Percentiles rank a stretch among this genome's conserved stretches.
Conservation (phyloP, 192 early-diverging fungal genomes). For the Polychytrium aggregatum region DNA sequence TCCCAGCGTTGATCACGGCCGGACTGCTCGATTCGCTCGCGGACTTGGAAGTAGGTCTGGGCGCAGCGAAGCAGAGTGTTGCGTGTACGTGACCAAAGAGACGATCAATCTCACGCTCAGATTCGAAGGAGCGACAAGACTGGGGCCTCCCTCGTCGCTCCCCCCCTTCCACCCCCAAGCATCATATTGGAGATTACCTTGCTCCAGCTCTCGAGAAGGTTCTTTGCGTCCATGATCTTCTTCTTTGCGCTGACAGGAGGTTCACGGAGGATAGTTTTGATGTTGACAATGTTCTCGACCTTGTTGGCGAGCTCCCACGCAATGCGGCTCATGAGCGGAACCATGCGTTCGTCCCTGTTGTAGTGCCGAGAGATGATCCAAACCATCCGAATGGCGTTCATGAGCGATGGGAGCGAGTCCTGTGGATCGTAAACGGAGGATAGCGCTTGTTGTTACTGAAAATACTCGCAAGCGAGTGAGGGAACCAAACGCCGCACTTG, state of each 20-base stretch:
- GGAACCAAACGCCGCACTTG: too few species aligned
- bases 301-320: constrained; percentile 53
- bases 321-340: constrained; percentile 48
- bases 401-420: constrained; percentile 42
- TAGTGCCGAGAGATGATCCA: constrained; percentile 60
- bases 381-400: constrained; percentile 56
- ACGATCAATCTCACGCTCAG: too few species aligned
- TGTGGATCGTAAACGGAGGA: too few species aligned
- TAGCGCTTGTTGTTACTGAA: too few species aligned
- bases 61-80: background rate
- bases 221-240: constrained; percentile 44
- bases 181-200: too few species aligned
- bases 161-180: too few species aligned
- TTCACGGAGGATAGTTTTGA: constrained; percentile 40
- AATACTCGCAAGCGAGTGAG: too few species aligned
- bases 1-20: constrained; percentile 58
- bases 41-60: constrained; percentile 45
- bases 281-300: constrained; percentile 44
- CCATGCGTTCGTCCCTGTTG: constrained; percentile 56
- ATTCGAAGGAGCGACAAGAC: too few species aligned
- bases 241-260: constrained; percentile 36
- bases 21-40: constrained; percentile 50
- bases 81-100: background rate
- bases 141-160: too few species aligned
- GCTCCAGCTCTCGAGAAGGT: constrained; percentile 47